Base-by-base conservation (phyloP, 1,284 basidiomycete species). In the Testicularia cyperi region DNA sequence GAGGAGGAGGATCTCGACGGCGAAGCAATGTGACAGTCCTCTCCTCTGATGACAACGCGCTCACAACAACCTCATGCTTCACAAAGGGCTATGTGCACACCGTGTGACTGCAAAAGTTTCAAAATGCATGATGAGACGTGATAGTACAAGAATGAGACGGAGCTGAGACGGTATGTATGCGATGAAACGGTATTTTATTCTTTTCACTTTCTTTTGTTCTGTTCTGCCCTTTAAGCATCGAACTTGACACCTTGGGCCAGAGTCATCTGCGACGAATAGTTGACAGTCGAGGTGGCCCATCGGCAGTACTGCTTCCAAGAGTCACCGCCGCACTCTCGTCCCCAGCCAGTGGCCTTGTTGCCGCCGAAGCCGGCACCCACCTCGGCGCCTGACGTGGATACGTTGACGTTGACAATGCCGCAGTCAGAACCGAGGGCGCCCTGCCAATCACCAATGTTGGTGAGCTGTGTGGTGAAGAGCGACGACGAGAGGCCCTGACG, bases 271-370 rank as follows among this genome's bases (percentile, higher is more conserved):
- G 89, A 83, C 23, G 88, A 90, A 79, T 89, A 96, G 79, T 96
- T 97, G 77, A 97, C 81, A 6, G 92, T 96, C 75, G 88, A 91
- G 30, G 88, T 84, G 74, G 87, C 86, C 77, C 76, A 79, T 26
- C 74, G 46, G 45, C 62, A 68, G 51, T 78, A 78, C 55, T 94
- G 89, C 78, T 92, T 92, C 92, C 92, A 96, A 19, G 92, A 88
- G 78, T 96, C 92, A 34, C 92, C 92, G 25, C 92, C 92, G 13
- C 88, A 91, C 79, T 96, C 92, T 44, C 92, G 84, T n/a, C 92
- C 92, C 90, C 90, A 91, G 49, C 80, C 80, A 2, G 79, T 80
- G 27, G 47, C 86, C 84, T 92, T 92, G 81, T 94, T 94, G 31
- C 92, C 92, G 39, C 91, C 91, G 72, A 95, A 95, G 0, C 87